Evolutionary conservation across 208 protist genomes (phyloP).

Genomic region (Jaenimonas drosophilae): DNA sequence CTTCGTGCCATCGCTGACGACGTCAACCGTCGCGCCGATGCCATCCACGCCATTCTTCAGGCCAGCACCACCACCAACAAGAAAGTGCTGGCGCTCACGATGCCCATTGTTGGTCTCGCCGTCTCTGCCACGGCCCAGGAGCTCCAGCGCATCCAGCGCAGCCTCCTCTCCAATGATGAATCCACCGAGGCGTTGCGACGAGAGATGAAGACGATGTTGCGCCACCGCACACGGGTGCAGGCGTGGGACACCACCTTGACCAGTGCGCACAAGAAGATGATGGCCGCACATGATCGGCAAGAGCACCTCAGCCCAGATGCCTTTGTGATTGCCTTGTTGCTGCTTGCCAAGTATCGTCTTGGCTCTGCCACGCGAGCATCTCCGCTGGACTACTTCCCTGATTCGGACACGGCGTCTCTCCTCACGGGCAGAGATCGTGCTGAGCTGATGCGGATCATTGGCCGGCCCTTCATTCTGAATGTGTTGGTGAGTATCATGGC

Average conservation of each 20-base stretch:
- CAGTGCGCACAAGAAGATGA: not conserved
- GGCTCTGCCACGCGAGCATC: slow-evolving; percentile 8
- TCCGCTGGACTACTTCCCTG: not conserved
- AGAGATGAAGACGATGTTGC: slow-evolving; percentile 35
- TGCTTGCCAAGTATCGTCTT: slow-evolving; percentile 39
- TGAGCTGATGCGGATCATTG: no score
- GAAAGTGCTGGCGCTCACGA: slow-evolving; percentile 9
- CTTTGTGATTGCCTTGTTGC: slow-evolving; percentile 23
- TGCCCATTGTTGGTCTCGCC: slow-evolving; percentile 15
- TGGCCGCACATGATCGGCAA: not conserved
- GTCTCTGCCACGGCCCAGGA: slow-evolving; percentile 2
- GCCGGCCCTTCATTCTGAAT: no score
- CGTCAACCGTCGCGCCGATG: not conserved
- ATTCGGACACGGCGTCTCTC: slow-evolving; percentile 3
- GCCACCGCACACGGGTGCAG: slow-evolving; percentile 16
- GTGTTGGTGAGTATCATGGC: no score
- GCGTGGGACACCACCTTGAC: slow-evolving; percentile 7
- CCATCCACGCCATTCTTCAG: slow-evolving; percentile 2
- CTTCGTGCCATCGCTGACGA: not conserved
- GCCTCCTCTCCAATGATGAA: slow-evolving; percentile 48
- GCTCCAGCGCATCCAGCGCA: slow-evolving; percentile 4
- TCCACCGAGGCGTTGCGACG: slow-evolving; percentile 34
- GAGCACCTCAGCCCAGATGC: slow-evolving; percentile 10
- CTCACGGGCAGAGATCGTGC: slow-evolving; percentile 1
- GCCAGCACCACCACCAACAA: not conserved